A percentile compares a stretch with the other conserved stretches of the same genome.
These are phyloP conservation scores for Bathelium albidoporum DNA, from an alignment of 495 filamentous ascomycete species.

Conservation along the genomic window DNA sequence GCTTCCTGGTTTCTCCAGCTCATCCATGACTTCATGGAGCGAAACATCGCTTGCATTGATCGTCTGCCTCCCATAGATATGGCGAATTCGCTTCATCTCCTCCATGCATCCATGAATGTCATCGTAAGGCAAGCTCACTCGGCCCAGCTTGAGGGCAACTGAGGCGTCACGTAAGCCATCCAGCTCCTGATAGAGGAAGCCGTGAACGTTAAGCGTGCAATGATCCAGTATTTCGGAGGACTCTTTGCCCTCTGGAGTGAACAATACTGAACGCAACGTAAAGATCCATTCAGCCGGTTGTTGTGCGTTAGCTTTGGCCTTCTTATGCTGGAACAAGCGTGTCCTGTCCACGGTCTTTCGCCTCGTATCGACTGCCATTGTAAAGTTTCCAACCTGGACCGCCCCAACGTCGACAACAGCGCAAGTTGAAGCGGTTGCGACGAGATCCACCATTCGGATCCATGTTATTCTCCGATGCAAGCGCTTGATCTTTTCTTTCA, in stretches of 20 bases:
- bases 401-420: constrained; percentile 69
- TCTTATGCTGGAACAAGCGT: constrained; percentile 78
- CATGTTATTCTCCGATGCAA: constrained; percentile 80
- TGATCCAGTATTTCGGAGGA: constrained; percentile 84
- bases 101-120: constrained; percentile 58
- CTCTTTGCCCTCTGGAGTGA: constrained; percentile 74
- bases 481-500: constrained; percentile 76
- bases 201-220: constrained; percentile 79
- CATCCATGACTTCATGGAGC: constrained; percentile 67
- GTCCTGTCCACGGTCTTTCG: constrained; percentile 84
- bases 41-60: constrained; percentile 42
- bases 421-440: constrained; percentile 68
- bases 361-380: constrained; percentile 79
- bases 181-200: constrained; percentile 75
- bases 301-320: constrained; percentile 57
- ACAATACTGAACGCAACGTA: constrained; percentile 72
- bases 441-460: constrained; percentile 81
- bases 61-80: constrained; percentile 20
- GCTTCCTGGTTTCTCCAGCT: constrained; percentile 63
- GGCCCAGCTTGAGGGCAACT: constrained; percentile 79
- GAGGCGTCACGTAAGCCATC: constrained; percentile 86
- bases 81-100: constrained; percentile 36
- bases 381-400: constrained; percentile 73
- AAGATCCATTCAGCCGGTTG: constrained; percentile 91
- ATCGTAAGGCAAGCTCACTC: constrained; percentile 83